A percentile compares a stretch with the other conserved stretches of the same genome.
These are phyloP conservation scores for Paspalum vaginatum DNA, from an alignment of 176 grass and related monocot species.

Conservation along the genomic window DNA sequence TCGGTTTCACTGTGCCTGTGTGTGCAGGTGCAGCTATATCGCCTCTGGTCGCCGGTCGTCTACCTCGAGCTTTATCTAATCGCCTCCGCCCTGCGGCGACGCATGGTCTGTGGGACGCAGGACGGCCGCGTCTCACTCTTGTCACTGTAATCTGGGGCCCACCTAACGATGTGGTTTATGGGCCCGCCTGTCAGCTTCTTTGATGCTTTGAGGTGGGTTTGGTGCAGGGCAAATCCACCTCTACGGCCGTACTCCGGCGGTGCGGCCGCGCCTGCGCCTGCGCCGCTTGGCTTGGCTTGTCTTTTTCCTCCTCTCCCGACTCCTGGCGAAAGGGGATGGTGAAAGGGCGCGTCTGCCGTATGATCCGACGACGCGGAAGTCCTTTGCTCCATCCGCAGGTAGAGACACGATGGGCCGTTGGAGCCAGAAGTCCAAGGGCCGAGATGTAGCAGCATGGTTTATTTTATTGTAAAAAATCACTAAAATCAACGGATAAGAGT, in stretches of 20 bases:
- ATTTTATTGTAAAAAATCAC: no score
- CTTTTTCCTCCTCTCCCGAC: neutral
- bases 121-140: neutral
- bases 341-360: no score
- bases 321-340: neutral
- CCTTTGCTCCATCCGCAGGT: no score
- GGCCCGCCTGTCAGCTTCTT: neutral
- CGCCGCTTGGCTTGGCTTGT: neutral
- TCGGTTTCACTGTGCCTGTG: conserved; percentile 11
- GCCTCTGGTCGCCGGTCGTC: conserved; percentile 22
- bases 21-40: conserved; percentile 12
- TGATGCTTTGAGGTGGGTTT: neutral
- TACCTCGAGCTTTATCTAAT: conserved; percentile 12
- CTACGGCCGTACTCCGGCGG: neutral
- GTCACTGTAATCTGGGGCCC: neutral
- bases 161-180: rapidly evolving
- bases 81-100: neutral
- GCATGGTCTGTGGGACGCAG: neutral
- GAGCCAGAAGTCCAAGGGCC: no score
- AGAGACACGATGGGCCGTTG: no score
- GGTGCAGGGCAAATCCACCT: neutral
- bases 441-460: no score
- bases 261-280: neutral
- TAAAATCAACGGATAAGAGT: no score
- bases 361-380: no score